phyloP scores from a whole-genome alignment of 1,284 basidiomycete genomes.

The Ganoderma lingzhi region DNA sequence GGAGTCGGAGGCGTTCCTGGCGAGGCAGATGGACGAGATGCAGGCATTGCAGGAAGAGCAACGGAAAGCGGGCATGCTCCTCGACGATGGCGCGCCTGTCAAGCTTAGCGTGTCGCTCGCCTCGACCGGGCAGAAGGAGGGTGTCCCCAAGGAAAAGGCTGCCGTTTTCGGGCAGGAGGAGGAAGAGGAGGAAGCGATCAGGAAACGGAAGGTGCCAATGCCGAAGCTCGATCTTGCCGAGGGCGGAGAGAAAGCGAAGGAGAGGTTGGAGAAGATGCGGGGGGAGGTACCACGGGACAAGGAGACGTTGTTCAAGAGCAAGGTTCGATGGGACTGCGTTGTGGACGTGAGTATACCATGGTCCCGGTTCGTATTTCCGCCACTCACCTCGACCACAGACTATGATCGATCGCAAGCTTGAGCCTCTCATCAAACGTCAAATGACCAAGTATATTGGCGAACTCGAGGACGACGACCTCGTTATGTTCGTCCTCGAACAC shows the following conservation, averaged over 20 bases:
- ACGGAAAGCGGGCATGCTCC: slow-evolving; percentile 85
- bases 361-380: neutral
- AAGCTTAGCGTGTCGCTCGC: slow-evolving; percentile 80
- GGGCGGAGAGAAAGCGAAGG: slow-evolving; percentile 76
- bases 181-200: slow-evolving; percentile 79
- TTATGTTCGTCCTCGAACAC: slow-evolving; percentile 91
- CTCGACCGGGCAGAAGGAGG: slow-evolving; percentile 56
- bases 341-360: slow-evolving; percentile 67
- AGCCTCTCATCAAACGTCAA: slow-evolving; percentile 78
- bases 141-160: slow-evolving; percentile 56
- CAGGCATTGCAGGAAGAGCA: slow-evolving; percentile 88
- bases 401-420: slow-evolving; percentile 83
- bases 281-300: slow-evolving; percentile 74
- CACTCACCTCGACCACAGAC: slow-evolving; percentile 50
- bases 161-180: slow-evolving; percentile 83
- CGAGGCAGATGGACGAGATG: slow-evolving; percentile 91
- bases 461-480: slow-evolving; percentile 87
- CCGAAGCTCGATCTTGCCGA: slow-evolving; percentile 90
- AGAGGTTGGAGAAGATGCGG: slow-evolving; percentile 80
- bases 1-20: slow-evolving; percentile 89
- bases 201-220: slow-evolving; percentile 81
- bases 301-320: slow-evolving; percentile 78
- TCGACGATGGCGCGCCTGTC: slow-evolving; percentile 90
- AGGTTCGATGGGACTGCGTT: slow-evolving; percentile 88
- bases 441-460: slow-evolving; percentile 89